Evolutionary conservation across 139 green algal genomes (phyloP).

Genomic region (Auxenochlorella protothecoides): DNA sequence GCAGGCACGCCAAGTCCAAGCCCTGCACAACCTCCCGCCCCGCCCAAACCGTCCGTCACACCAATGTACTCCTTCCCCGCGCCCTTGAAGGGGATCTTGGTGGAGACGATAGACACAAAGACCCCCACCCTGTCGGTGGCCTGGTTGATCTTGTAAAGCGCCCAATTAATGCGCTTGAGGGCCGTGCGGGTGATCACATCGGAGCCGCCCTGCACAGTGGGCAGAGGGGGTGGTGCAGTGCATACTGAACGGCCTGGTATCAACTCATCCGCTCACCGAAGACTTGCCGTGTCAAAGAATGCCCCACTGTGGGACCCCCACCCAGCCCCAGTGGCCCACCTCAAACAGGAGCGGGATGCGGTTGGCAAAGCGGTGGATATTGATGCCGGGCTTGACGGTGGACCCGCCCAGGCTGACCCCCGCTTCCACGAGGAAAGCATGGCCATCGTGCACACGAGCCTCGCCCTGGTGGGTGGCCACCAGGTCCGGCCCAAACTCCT

Average conservation of each 20-base stretch:
- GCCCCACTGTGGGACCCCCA: background rate
- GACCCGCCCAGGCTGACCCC: slow-evolving; percentile 79
- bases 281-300: too few species aligned
- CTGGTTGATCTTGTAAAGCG: slow-evolving; percentile 94
- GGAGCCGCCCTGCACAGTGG: slow-evolving; percentile 38
- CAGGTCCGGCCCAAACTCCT: slow-evolving; percentile 88
- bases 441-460: slow-evolving; percentile 78
- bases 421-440: slow-evolving; percentile 92
- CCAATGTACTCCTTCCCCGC: slow-evolving; percentile 97
- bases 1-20: too few species aligned
- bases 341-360: slow-evolving; percentile 97
- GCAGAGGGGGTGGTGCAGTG: background rate
- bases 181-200: slow-evolving; percentile 91
- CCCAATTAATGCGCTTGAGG: slow-evolving; percentile 87
- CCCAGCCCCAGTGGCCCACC: slow-evolving; percentile 16
- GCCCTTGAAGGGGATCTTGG: slow-evolving; percentile 98
- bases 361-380: slow-evolving; percentile 92
- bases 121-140: slow-evolving; percentile 81
- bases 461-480: slow-evolving; percentile 82
- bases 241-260: too few species aligned
- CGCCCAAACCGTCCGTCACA: background rate
- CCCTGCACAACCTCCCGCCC: background rate
- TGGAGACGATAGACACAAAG: slow-evolving; percentile 96
- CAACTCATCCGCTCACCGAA: too few species aligned
- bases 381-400: slow-evolving; percentile 81